Evolutionary conservation across 2,329 filamentous ascomycete species (phyloP).

Genomic region (Elsinoe ampelina): DNA sequence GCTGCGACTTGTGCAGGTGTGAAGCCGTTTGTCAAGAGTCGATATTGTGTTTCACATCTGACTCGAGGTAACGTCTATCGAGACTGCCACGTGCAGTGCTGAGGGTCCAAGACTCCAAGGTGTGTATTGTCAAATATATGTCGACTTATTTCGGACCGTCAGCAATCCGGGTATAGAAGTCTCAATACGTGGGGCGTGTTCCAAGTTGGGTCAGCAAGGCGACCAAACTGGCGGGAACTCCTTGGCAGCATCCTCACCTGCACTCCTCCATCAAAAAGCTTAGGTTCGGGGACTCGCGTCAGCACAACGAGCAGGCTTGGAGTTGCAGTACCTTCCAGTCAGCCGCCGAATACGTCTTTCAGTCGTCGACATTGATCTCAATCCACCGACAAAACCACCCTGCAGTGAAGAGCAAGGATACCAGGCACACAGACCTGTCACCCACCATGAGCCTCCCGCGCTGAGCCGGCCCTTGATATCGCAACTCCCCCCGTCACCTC

Average conservation of each 20-base stretch:
- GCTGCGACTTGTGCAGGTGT: not conserved
- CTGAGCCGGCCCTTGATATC: conserved; percentile 1
- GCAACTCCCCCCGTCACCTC: not conserved
- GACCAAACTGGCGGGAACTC: not conserved
- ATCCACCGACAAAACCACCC: not conserved
- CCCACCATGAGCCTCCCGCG: conserved; percentile 9
- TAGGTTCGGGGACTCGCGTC: conserved; percentile 6
- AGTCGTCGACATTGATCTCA: not conserved
- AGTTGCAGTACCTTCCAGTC: not conserved
- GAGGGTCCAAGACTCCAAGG: not conserved
- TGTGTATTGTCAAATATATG: not conserved
- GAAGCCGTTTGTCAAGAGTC: not conserved
- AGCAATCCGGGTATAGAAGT: not conserved
- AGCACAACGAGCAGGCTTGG: not conserved
- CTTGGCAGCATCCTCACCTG: not conserved
- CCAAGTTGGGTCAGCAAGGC: not conserved
- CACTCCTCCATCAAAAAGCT: not conserved
- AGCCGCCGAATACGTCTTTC: not conserved
- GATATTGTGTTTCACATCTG: conserved; percentile 5
- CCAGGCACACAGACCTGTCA: not conserved
- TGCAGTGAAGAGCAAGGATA: not conserved
- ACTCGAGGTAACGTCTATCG: not conserved
- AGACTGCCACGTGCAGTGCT: not conserved
- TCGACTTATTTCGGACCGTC: not conserved
- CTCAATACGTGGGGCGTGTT: not conserved